A percentile compares a stretch with the other conserved stretches of the same genome.
Conservation (phyloP, 202 grass and related monocot genomes). For the Cymbopogon flexuosus region DNA sequence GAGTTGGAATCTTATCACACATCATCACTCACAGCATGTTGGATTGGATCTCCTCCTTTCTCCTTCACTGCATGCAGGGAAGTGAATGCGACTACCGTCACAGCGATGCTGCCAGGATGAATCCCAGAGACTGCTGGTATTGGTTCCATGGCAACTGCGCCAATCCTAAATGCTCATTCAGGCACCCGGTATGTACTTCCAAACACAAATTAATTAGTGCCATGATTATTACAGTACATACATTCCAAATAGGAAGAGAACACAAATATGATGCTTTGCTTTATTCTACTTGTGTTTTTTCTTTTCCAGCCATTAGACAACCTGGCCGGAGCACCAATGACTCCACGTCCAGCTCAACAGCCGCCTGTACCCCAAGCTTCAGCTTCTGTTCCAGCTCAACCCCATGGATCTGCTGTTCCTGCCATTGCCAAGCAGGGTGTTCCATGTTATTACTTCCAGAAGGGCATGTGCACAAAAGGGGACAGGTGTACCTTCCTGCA, state of each 20-base stretch:
- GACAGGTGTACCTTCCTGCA: slow-evolving; percentile 54
- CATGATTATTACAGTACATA: not conserved
- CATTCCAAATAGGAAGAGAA: not conserved
- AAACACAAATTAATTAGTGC: not conserved
- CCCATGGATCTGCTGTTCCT: slow-evolving; percentile 10
- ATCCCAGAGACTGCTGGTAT: slow-evolving; percentile 84
- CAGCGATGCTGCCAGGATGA: slow-evolving; percentile 65
- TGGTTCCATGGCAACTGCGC: slow-evolving; percentile 68
- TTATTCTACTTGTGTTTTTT: not conserved
- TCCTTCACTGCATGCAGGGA: slow-evolving; percentile 29
- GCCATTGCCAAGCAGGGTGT: slow-evolving; percentile 38
- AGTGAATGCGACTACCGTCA: slow-evolving; percentile 66
- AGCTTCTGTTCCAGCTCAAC: not conserved
- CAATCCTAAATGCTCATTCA: slow-evolving; percentile 73
- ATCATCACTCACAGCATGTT: no score
- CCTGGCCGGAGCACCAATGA: slow-evolving; percentile 23
- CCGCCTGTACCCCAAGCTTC: slow-evolving; percentile 18
- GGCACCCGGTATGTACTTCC: slow-evolving; percentile 56
- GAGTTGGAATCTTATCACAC: not conserved
- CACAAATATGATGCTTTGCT: not conserved
- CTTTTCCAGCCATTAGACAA: slow-evolving; percentile 50
- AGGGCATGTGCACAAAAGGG: slow-evolving; percentile 61
- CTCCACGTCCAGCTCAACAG: slow-evolving; percentile 35
- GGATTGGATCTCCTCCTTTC: not conserved
- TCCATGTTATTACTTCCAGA: slow-evolving; percentile 72